phyloP scores from a whole-genome alignment of 768 basidiomycete genomes.

The Russula abietina region DNA sequence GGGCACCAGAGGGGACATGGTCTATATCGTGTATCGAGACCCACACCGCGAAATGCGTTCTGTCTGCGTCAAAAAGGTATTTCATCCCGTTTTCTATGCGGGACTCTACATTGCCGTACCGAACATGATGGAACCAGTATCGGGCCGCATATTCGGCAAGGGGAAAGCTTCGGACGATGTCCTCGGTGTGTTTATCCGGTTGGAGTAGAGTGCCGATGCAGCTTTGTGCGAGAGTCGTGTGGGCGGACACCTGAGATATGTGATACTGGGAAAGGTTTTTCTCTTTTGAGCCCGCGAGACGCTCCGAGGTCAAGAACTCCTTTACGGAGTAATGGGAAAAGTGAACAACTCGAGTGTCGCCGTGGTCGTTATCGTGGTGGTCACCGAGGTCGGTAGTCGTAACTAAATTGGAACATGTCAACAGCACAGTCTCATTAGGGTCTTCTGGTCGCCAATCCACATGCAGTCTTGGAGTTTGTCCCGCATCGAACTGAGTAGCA shows the following conservation, averaged over 20 bases:
- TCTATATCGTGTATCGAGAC: neutral
- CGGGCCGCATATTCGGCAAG: neutral
- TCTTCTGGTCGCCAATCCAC: neutral
- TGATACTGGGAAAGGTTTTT: neutral
- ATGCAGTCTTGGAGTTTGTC: neutral
- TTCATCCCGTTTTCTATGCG: neutral
- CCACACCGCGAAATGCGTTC: neutral
- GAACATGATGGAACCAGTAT: neutral
- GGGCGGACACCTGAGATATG: neutral
- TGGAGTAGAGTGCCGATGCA: neutral
- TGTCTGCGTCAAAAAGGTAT: neutral
- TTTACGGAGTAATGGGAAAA: neutral
- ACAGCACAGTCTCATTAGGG: neutral
- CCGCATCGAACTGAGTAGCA: neutral
- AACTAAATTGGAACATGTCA: neutral
- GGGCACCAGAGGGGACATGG: neutral
- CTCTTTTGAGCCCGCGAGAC: neutral
- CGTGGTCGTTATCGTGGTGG: neutral
- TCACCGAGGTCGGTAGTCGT: neutral
- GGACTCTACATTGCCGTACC: neutral
- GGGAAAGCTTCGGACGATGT: neutral
- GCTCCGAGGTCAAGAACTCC: neutral
- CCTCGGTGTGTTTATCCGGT: neutral
- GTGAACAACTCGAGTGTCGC: neutral
- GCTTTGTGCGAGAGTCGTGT: neutral